Evolutionary conservation across 2,329 filamentous ascomycete genomes (phyloP).

Genomic region (Ophiobolus disseminans): DNA sequence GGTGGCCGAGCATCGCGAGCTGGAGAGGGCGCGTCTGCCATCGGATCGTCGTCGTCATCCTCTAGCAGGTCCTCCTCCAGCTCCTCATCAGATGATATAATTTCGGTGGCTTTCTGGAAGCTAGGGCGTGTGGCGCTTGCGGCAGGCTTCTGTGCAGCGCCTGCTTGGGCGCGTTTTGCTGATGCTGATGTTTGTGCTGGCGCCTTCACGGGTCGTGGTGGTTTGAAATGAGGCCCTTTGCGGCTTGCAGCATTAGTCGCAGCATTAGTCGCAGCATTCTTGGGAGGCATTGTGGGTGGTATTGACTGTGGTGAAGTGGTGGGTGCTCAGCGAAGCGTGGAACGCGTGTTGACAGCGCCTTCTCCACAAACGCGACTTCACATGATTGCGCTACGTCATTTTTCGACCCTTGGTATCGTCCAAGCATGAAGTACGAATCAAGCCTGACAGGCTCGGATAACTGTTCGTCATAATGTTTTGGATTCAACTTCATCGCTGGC

Average conservation of each 20-base stretch:
- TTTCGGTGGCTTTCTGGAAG: constrained; percentile 31
- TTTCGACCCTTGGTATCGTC: too few relatives aligned
- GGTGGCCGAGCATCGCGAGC: constrained; percentile 15
- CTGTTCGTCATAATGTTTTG: too few relatives aligned
- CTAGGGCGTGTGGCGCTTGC: constrained; percentile 22
- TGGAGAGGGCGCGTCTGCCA: constrained; percentile 31
- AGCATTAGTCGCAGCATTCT: constrained; percentile 28
- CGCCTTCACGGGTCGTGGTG: constrained; percentile 44
- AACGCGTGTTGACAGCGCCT: constrained; percentile 20
- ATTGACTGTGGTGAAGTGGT: background rate
- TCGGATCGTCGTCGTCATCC: constrained; percentile 32
- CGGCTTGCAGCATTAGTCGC: constrained; percentile 25
- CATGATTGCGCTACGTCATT: too few relatives aligned
- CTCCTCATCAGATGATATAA: constrained; percentile 41
- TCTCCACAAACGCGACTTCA: too few relatives aligned
- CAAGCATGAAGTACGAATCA: too few relatives aligned
- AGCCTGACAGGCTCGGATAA: too few relatives aligned
- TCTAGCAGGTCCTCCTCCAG: constrained; percentile 11
- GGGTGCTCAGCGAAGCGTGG: background rate
- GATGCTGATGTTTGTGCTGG: constrained; percentile 26
- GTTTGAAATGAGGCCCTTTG: constrained; percentile 48
- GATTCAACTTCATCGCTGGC: too few relatives aligned
- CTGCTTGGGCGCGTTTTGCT: constrained; percentile 29
- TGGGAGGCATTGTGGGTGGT: constrained; percentile 31
- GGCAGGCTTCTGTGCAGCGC: constrained; percentile 26